Evolutionary conservation across 2,329 filamentous ascomycete genomes (phyloP).

Genomic region (Fusarium kyushuense): DNA sequence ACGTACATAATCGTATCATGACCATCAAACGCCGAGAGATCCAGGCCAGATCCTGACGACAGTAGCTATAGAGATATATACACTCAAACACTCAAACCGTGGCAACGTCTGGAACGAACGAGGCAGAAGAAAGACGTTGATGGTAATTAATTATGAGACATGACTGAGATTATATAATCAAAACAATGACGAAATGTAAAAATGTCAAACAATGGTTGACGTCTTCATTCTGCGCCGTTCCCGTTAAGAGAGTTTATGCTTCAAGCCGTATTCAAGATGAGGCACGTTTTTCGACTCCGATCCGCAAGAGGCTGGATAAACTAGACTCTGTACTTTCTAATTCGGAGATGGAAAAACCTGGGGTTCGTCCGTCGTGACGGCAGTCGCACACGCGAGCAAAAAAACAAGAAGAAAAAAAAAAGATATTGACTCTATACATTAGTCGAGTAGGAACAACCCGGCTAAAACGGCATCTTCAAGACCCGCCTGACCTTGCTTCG

Average conservation of each 20-base stretch:
- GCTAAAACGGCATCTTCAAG: conserved; percentile 44
- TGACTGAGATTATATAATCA: background rate
- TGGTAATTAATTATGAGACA: background rate
- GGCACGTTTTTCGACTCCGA: conserved; percentile 24
- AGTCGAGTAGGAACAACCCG: conserved; percentile 19
- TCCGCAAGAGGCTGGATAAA: conserved; percentile 18
- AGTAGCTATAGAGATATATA: background rate
- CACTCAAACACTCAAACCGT: background rate
- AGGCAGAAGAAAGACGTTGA: background rate
- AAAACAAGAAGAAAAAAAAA: background rate
- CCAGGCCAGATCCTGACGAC: conserved; percentile 40
- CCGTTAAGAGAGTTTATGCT: background rate
- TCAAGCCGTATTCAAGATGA: conserved; percentile 1
- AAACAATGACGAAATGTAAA: conserved; percentile 7
- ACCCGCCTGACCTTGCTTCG: conserved; percentile 37
- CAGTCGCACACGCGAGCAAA: conserved; percentile 29
- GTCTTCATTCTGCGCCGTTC: conserved; percentile 11
- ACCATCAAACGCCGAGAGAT: conserved; percentile 43
- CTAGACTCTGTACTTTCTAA: background rate
- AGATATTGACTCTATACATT: background rate
- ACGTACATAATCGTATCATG: background rate
- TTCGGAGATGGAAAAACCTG: conserved; percentile 31
- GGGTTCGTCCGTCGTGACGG: conserved; percentile 20
- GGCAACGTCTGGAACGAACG: background rate
- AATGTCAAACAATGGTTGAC: conserved; percentile 14